Conservation (phyloP, 2,329 filamentous ascomycete species). For the Zymoseptoria pseudotritici region DNA sequence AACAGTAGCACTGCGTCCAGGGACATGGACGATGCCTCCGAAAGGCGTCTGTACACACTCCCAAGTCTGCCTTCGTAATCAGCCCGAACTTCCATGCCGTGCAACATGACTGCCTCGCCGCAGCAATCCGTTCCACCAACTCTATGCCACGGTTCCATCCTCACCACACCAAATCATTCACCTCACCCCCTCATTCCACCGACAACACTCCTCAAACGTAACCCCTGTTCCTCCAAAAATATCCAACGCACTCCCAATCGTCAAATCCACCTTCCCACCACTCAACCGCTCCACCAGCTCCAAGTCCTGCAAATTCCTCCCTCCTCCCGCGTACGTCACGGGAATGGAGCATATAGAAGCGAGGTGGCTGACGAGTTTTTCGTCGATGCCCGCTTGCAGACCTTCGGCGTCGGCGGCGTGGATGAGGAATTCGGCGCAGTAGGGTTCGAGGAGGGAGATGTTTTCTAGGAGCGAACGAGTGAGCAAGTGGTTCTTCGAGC, state of each 20-base stretch:
- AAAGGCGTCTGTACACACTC: background rate
- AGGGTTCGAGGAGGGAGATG: slow-evolving; percentile 73
- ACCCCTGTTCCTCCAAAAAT: slow-evolving; percentile 88
- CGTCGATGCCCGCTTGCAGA: slow-evolving; percentile 82
- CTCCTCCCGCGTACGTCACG: slow-evolving; percentile 95
- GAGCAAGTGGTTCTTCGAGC: slow-evolving; percentile 1
- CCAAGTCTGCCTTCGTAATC: background rate
- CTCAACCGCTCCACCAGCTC: slow-evolving; percentile 75
- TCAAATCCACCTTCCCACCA: slow-evolving; percentile 76
- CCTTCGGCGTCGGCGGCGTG: slow-evolving; percentile 97
- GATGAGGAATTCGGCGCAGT: slow-evolving; percentile 94
- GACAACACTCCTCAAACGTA: slow-evolving; percentile 78
- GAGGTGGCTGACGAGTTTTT: slow-evolving; percentile 67
- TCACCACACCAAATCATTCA: background rate
- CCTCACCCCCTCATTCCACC: slow-evolving; percentile 58
- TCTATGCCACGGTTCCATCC: background rate
- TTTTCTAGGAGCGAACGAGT: slow-evolving; percentile 47
- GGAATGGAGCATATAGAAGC: slow-evolving; percentile 84
- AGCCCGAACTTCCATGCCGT: background rate
- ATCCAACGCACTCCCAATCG: slow-evolving; percentile 92
- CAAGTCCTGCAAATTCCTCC: slow-evolving; percentile 70
- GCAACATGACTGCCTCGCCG: background rate
- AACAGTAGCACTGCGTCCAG: background rate
- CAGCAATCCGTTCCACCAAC: background rate
- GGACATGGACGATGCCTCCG: background rate